Evolutionary conservation across 1,284 basidiomycete species (phyloP), one percentile per base, ranked within the genome.

Genomic region (Ceratobasidium theobromae): DNA sequence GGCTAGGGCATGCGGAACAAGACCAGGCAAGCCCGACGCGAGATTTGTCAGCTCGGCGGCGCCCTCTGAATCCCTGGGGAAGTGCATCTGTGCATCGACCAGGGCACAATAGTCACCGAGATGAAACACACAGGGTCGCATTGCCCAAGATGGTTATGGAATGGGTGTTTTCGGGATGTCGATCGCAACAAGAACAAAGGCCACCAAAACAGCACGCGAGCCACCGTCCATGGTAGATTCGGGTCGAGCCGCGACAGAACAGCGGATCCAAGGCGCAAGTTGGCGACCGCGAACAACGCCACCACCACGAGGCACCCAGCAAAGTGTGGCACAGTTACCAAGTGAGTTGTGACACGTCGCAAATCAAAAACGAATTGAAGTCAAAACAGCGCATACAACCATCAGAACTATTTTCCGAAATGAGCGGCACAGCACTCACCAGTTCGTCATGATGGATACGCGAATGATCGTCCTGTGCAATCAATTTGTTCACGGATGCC

Each of bases 81-180:
- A n/a, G 55, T 18, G 58, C 48, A 38, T 21, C 45, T 48, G 45
- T 48, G 57, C 35, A 52, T 35, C 58, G 18, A 21, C 45, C 58
- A 62, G 58, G 58, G 58, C 58, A 51, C 51, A 40, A 35, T 62
- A 18, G 58, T 48, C 58, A 38, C 21, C 28, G 33, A 30, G 48
- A 48, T 51, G 58, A 62, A 62, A 62, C 48, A 33, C 14, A 23
- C 45, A 48, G 45, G 45, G 45, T 25, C 23, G 45, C 5, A 14
- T 8, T 5, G 27, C 21, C 6, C 45, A 48, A 23, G 45, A 25
- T 48, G 23, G 45, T 48, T 8, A 21, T 5, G 18, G 5, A 27
- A 23, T 6, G 21, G 16, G 21, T 21, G 45, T 48, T 48, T 25
- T 23, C 30, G 32, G 32, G 58, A 16, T 49, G 40, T 49, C 16